phyloP scores from a whole-genome alignment of 257 asterid species.

The Nicotiana sylvestris region DNA sequence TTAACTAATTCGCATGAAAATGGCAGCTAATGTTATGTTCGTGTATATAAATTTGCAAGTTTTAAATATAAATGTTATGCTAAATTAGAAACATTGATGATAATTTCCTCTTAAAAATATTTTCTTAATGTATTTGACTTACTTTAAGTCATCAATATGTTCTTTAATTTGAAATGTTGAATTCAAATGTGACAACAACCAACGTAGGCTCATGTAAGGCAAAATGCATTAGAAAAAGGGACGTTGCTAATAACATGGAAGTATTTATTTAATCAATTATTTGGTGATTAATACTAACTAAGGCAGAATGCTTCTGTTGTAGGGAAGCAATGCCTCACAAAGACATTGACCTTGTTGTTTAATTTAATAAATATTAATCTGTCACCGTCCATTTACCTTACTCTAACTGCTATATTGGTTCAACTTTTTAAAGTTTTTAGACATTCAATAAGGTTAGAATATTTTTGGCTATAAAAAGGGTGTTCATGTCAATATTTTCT shows the following conservation, averaged over 20 bases:
- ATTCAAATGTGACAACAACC: background rate
- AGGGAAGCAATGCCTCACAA: constrained; percentile 19
- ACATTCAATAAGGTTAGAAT: constrained; percentile 31
- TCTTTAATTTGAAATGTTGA: background rate
- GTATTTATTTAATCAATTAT: background rate
- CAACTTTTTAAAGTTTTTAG: background rate
- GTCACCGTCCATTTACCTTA: constrained; percentile 46
- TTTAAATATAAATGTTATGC: too few species aligned
- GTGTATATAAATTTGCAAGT: too few species aligned
- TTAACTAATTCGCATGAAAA: background rate
- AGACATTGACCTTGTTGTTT: constrained; percentile 30
- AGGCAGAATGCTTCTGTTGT: constrained; percentile 28
- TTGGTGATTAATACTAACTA: background rate
- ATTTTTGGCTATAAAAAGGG: constrained; percentile 39
- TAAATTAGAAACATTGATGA: background rate
- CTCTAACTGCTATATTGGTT: constrained; percentile 24
- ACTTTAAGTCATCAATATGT: background rate
- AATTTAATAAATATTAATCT: constrained; percentile 11
- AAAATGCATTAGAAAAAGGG: background rate
- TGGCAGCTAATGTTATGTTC: background rate
- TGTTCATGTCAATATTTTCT: constrained; percentile 10
- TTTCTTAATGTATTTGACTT: background rate
- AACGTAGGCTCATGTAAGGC: background rate
- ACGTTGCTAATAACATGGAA: background rate
- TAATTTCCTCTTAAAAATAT: background rate